Conservation (phyloP, 768 basidiomycete species). For the Polyporus arcularius region DNA sequence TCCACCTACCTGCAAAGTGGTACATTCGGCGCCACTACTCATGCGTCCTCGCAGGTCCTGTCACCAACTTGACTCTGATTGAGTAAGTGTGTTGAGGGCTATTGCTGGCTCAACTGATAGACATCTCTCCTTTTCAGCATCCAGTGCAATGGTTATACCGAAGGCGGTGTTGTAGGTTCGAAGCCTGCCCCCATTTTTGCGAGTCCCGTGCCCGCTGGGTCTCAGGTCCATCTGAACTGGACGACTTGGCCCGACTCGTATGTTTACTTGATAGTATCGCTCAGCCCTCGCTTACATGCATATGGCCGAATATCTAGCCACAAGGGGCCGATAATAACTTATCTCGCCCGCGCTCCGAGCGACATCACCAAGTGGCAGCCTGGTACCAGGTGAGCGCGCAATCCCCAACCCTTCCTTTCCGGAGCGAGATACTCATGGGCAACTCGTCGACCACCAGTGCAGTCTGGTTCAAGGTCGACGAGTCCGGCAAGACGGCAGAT, state of each 20-base stretch:
- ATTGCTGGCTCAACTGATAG: not conserved
- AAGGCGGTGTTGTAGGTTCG: slow-evolving; percentile 30
- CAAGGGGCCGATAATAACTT: slow-evolving; percentile 46
- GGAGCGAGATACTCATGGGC: too few relatives aligned
- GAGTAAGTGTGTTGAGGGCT: slow-evolving; percentile 29
- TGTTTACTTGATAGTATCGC: not conserved
- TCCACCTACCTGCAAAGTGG: not conserved
- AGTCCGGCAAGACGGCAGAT: slow-evolving; percentile 44
- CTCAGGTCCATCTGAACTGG: slow-evolving; percentile 43
- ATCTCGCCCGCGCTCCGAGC: slow-evolving; percentile 47
- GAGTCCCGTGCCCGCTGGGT: slow-evolving; percentile 41
- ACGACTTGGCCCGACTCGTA: slow-evolving; percentile 34
- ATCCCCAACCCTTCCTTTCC: too few relatives aligned
- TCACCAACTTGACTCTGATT: slow-evolving; percentile 39
- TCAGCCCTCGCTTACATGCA: not conserved
- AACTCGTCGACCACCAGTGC: slow-evolving; percentile 28
- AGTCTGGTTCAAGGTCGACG: slow-evolving; percentile 55
- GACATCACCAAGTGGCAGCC: slow-evolving; percentile 47
- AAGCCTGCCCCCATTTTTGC: slow-evolving; percentile 41
- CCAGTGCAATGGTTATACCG: slow-evolving; percentile 35
- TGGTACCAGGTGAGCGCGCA: slow-evolving; percentile 36
- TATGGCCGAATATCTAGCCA: slow-evolving; percentile 1
- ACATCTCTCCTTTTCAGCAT: slow-evolving; percentile 12
- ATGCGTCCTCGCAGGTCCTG: slow-evolving; percentile 32
- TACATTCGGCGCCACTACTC: not conserved